Conservation (phyloP, 768 basidiomycete genomes). For the Lactarius sanguifluus region DNA sequence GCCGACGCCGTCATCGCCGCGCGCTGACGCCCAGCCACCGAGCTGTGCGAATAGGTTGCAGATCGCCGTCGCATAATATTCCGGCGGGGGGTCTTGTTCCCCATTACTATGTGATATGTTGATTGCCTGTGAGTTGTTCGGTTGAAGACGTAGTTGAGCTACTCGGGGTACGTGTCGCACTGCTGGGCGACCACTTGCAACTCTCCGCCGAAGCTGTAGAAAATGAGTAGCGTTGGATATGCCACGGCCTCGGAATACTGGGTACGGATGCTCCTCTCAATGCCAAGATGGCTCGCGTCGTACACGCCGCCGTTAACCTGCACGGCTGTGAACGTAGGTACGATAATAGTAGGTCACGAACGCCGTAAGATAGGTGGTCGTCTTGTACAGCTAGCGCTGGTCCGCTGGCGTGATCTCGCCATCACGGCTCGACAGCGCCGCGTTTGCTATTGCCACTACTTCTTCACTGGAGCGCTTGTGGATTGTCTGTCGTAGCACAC, state of each 20-base stretch:
- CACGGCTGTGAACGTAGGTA: background rate
- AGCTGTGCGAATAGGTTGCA: too few species aligned
- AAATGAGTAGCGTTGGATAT: background rate
- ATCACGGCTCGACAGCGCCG: background rate
- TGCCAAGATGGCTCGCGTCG: too few species aligned
- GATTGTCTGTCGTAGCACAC: background rate
- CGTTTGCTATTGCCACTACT: background rate
- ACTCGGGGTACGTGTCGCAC: background rate
- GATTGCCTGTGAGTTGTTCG: background rate
- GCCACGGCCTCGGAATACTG: background rate
- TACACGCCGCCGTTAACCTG: background rate
- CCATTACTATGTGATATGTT: too few species aligned
- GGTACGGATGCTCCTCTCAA: background rate
- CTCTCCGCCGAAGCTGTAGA: background rate
- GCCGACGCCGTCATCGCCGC: background rate
- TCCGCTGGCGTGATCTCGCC: background rate
- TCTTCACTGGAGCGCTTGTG: background rate
- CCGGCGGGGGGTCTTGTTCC: too few species aligned
- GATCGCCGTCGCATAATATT: too few species aligned
- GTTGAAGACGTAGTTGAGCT: background rate
- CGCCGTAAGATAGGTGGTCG: background rate
- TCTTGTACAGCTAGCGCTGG: background rate
- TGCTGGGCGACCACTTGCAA: background rate
- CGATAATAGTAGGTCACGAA: background rate
- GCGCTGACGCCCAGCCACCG: too few species aligned